phyloP scores from a whole-genome alignment of 2,329 filamentous ascomycete species.

The Talaromyces marneffei region DNA sequence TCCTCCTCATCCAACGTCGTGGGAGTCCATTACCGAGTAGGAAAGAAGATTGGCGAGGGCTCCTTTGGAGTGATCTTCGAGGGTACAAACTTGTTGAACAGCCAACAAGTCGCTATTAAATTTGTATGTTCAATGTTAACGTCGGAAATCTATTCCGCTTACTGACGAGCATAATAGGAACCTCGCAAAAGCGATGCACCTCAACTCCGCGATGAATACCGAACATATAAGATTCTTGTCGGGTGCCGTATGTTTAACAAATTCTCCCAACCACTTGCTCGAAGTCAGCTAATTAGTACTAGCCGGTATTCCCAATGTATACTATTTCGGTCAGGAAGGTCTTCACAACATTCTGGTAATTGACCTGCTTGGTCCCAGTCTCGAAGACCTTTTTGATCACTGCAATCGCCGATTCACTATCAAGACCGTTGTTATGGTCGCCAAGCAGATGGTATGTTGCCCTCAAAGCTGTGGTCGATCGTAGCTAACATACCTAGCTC shows the following conservation, averaged over 20 bases:
- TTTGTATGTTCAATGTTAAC: conserved; percentile 62
- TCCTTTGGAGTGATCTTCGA: conserved; percentile 99
- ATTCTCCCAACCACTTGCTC: conserved; percentile 16
- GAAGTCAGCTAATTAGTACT: conserved; percentile 31
- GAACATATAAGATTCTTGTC: conserved; percentile 98
- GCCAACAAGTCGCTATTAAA: conserved; percentile 99
- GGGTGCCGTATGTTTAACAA: conserved; percentile 78
- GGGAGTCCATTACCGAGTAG: conserved; percentile 96
- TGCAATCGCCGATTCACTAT: conserved; percentile 92
- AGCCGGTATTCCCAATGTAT: conserved; percentile 99
- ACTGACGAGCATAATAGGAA: conserved; percentile 56
- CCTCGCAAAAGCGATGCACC: conserved; percentile 97
- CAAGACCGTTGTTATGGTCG: conserved; percentile 98
- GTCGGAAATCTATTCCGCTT: conserved; percentile 9
- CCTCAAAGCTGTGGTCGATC: not conserved
- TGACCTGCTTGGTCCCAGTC: conserved; percentile 85
- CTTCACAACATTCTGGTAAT: conserved; percentile 99
- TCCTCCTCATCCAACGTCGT: conserved; percentile 94
- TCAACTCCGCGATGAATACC: conserved; percentile 94
- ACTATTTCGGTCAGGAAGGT: conserved; percentile 98
- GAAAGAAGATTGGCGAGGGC: conserved; percentile 99
- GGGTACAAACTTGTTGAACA: conserved; percentile 96
- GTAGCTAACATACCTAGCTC: conserved; percentile 49
- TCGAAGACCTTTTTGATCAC: conserved; percentile 96
- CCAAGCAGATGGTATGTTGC: conserved; percentile 92